phyloP scores from a whole-genome alignment of 2,329 filamentous ascomycete genomes.

The Pseudogymnoascus sp. region DNA sequence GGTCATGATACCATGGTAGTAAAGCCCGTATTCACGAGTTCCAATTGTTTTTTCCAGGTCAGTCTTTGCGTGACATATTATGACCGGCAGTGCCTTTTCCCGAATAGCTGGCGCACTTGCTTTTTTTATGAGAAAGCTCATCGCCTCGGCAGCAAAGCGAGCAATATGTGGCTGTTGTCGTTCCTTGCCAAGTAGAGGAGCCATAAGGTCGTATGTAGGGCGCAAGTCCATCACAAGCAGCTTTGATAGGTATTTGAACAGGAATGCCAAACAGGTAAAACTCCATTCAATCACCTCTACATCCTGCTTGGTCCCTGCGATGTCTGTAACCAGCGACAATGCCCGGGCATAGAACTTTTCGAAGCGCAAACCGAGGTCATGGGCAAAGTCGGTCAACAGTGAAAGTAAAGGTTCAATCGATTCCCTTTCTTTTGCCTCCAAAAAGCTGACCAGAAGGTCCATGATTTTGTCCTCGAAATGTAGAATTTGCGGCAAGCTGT shows the following conservation, averaged over 20 bases:
- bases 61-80: slow-evolving; percentile 65
- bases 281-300: slow-evolving; percentile 96
- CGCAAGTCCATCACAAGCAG: slow-evolving; percentile 78
- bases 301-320: slow-evolving; percentile 71
- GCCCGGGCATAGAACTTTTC: slow-evolving; percentile 79
- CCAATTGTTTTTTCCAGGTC: slow-evolving; percentile 54
- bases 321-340: slow-evolving; percentile 66
- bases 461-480: slow-evolving; percentile 86
- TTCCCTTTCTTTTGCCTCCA: slow-evolving; percentile 69
- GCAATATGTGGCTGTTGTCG: slow-evolving; percentile 81
- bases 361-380: slow-evolving; percentile 80
- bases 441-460: slow-evolving; percentile 66
- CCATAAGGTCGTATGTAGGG: slow-evolving; percentile 76
- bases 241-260: slow-evolving; percentile 94
- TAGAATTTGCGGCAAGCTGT: slow-evolving; percentile 85
- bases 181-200: slow-evolving; percentile 75
- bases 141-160: slow-evolving; percentile 86
- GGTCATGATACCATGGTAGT: slow-evolving; percentile 83
- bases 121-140: slow-evolving; percentile 91
- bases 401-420: slow-evolving; percentile 81
- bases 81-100: slow-evolving; percentile 61
- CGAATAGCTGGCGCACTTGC: slow-evolving; percentile 71
- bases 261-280: slow-evolving; percentile 85
- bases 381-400: slow-evolving; percentile 88
- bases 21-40: slow-evolving; percentile 58